Base-by-base conservation (phyloP, 2,329 filamentous ascomycete species). In the Aureobasidium vineae region DNA sequence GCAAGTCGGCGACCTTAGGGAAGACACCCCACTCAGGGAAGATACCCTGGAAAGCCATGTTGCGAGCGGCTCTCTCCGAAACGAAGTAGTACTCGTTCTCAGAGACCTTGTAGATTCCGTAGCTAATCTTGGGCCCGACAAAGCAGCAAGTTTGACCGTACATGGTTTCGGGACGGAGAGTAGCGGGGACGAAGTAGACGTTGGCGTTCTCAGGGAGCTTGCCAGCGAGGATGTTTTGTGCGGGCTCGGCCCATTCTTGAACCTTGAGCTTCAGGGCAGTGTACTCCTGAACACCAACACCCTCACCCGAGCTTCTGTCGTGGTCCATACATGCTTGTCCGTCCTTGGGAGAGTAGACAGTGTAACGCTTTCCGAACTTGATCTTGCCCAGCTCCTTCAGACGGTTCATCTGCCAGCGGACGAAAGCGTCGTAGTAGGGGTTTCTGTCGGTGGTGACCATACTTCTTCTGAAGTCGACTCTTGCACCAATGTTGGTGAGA, bases 71-170 rank as follows among this genome's bases (percentile, higher is more conserved):
- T 67, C 92, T 85, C 71, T 95, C 88, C 16, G 91, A 96, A 70
- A 92, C 84, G 68, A 98, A 83, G 75, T 88, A 95, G 79, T 92
- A 97, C 71, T 96, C 90, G 70, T 75, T 77, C 41, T 80, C 80
- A 38, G 75, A 73, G 53, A 87, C 86, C 78, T 91, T 90, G 84
- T 91, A 97, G 69, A 99, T 81, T 60, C 94, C 94, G 74, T 99
- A 99, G 52, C 84, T 86, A 74, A 98, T 90, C 75, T 90, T 90
- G 11, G 95, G 94, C 3, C 92, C 91, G 56, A 99, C 91, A 72
- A 98, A 99, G 77, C 93, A 97, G 80, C 91, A 96, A 4, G 88
- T 96, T 79, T 98, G 95, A 47, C 96, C 96, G 76, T 98, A 99
- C 94, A 99, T 98, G 41, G 95, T 99, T 83, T 99, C 95, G 2